These are phyloP conservation scores for Babesia gibsoni DNA, from an alignment of 169 alveolate genomes.

Conservation along the genomic window DNA sequence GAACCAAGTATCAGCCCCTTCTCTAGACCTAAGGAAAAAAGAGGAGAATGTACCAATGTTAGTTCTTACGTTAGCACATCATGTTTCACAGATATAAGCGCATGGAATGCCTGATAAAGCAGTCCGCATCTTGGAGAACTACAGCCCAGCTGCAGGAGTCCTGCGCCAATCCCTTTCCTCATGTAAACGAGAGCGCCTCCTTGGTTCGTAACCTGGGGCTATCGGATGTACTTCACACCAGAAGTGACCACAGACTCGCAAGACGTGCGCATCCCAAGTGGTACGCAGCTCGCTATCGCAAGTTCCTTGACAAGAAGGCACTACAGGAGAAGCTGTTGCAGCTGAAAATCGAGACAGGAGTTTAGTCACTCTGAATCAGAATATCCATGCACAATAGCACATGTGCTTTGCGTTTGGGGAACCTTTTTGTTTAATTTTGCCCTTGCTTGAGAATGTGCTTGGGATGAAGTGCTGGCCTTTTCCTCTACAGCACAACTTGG, in stretches of 20 bases:
- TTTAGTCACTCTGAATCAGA: conserved; percentile 45
- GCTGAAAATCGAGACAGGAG: conserved; percentile 35
- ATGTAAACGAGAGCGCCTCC: conserved; percentile 74
- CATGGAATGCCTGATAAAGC: conserved; percentile 56
- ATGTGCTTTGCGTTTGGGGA: no score
- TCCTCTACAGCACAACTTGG: not conserved
- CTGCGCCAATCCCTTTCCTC: conserved; percentile 71
- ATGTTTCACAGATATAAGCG: conserved; percentile 46
- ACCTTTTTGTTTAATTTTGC: no score
- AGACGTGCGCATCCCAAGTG: conserved; percentile 75
- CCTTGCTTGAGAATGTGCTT: no score
- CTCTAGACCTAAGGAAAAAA: conserved; percentile 36
- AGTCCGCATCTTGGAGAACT: conserved; percentile 69
- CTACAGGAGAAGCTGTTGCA: conserved; percentile 45
- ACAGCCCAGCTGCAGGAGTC: conserved; percentile 59
- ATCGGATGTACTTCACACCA: conserved; percentile 64
- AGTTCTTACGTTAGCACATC: conserved; percentile 1
- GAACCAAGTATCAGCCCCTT: conserved; percentile 41
- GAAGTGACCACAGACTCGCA: conserved; percentile 65
- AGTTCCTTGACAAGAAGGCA: conserved; percentile 41
- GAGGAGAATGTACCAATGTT: conserved; percentile 44
- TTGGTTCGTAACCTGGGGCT: conserved; percentile 63
- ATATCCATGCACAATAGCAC: conserved; percentile 48
- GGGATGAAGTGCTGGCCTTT: not conserved
- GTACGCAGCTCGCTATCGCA: conserved; percentile 59